Conservation (phyloP, 2,329 filamentous ascomycete species). For the Pseudogymnoascus sp. region DNA sequence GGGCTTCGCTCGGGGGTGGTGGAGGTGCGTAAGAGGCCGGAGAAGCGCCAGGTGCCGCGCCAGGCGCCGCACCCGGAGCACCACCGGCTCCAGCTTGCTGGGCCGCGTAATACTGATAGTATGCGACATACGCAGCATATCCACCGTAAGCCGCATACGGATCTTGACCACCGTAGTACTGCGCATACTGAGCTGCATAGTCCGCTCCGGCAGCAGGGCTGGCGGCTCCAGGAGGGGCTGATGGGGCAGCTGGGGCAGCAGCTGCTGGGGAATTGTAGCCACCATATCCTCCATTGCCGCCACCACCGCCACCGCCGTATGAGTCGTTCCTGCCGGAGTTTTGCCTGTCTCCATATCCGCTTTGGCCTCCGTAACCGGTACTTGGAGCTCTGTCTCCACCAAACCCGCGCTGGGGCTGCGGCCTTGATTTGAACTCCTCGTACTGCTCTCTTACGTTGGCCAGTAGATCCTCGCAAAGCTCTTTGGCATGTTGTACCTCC, state of each 20-base stretch:
- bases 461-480: constrained; percentile 82
- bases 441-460: constrained; percentile 83
- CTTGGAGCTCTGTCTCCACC: constrained; percentile 33
- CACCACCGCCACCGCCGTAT: constrained; percentile 31
- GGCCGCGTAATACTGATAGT: constrained; percentile 66
- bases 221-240: constrained; percentile 36
- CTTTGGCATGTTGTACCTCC: constrained; percentile 80
- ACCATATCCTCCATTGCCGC: constrained; percentile 35
- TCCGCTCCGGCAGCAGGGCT: constrained; percentile 46
- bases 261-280: constrained; percentile 29
- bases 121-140: constrained; percentile 69
- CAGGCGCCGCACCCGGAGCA: constrained; percentile 35
- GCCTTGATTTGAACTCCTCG: constrained; percentile 77
- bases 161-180: constrained; percentile 70
- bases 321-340: constrained; percentile 39
- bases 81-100: constrained; percentile 32
- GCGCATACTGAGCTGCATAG: constrained; percentile 75
- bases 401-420: constrained; percentile 58
- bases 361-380: constrained; percentile 37
- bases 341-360: constrained; percentile 45
- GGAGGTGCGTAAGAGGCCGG: constrained; percentile 45
- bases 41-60: constrained; percentile 31
- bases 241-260: constrained; percentile 25
- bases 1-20: constrained; percentile 51
- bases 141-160: constrained; percentile 90